These are phyloP conservation scores for Candida sanyiensis DNA, from an alignment of 805 yeast genomes.

Conservation along the genomic window DNA sequence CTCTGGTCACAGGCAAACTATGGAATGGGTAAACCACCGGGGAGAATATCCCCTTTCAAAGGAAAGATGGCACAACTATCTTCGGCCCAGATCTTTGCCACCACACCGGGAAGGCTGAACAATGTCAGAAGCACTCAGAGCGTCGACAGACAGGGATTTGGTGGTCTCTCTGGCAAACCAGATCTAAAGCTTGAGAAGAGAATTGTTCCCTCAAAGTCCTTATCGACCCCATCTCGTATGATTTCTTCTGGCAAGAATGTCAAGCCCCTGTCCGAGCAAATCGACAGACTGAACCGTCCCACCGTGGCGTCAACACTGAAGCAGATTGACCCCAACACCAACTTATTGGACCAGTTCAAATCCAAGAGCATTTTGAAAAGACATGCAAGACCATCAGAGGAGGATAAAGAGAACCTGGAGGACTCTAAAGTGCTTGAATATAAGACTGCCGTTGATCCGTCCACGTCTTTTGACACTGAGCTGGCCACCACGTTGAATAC, in stretches of 20 bases:
- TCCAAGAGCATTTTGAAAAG: conserved; percentile 17
- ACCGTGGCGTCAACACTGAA: conserved; percentile 7
- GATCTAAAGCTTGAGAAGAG: conserved; percentile 25
- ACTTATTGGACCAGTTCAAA: conserved; percentile 18
- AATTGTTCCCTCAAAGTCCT: conserved; percentile 23
- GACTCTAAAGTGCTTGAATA: background rate
- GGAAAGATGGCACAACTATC: conserved; percentile 15
- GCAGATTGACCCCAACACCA: conserved; percentile 13
- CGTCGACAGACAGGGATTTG: conserved; percentile 23
- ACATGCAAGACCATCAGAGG: conserved; percentile 12
- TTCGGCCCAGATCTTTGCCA: conserved; percentile 17
- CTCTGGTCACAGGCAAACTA: conserved; percentile 4
- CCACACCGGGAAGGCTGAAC: conserved; percentile 28
- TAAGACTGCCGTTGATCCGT: background rate
- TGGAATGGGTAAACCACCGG: conserved; percentile 19
- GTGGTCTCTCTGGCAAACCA: conserved; percentile 10
- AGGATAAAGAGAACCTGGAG: background rate
- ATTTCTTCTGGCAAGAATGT: conserved; percentile 24
- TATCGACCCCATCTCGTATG: conserved; percentile 26
- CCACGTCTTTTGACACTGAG: conserved; percentile 12
- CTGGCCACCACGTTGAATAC: conserved; percentile 24
- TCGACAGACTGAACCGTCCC: conserved; percentile 13
- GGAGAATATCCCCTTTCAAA: conserved; percentile 24
- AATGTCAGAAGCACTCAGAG: conserved; percentile 25
- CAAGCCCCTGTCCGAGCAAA: conserved; percentile 26